Percentiles rank a stretch among this genome's conserved stretches.
Conservation (phyloP, 2,329 filamentous ascomycete species). For the Pyrenochaeta sp. region DNA sequence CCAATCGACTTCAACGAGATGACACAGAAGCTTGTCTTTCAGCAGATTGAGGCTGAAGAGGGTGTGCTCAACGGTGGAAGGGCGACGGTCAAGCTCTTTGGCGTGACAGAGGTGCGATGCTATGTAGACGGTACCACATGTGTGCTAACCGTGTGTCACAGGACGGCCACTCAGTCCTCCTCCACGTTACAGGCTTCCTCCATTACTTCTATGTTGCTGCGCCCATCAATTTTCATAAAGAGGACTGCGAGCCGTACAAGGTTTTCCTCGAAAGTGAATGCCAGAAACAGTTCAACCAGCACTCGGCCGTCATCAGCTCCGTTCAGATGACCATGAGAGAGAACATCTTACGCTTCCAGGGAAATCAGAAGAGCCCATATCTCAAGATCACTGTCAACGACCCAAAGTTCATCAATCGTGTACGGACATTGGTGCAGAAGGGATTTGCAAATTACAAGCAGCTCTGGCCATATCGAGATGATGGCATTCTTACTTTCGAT, state of each 20-base stretch:
- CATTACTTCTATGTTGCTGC: conserved; percentile 96
- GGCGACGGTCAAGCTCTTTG: conserved; percentile 88
- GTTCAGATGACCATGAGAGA: conserved; percentile 85
- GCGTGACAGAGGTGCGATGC: conserved; percentile 76
- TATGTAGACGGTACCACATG: background rate
- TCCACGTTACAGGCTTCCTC: conserved; percentile 94
- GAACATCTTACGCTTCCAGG: conserved; percentile 93
- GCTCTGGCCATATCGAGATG: conserved; percentile 73
- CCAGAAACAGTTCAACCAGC: conserved; percentile 62
- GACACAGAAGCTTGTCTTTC: conserved; percentile 81
- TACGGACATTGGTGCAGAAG: conserved; percentile 78
- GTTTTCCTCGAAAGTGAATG: conserved; percentile 81
- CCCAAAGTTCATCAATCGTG: conserved; percentile 80
- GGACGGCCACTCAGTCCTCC: conserved; percentile 85
- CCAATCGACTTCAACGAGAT: conserved; percentile 66
- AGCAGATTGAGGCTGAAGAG: conserved; percentile 95
- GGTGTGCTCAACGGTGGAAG: conserved; percentile 80
- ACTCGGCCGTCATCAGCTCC: conserved; percentile 77
- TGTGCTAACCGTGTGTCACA: conserved; percentile 37
- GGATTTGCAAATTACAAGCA: conserved; percentile 87
- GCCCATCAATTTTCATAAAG: conserved; percentile 78
- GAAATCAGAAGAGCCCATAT: conserved; percentile 90
- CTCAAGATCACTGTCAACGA: conserved; percentile 93
- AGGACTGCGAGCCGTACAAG: conserved; percentile 81
- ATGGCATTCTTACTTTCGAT: conserved; percentile 88